Percentiles rank a stretch among this genome's conserved stretches.
These are phyloP conservation scores for Amanita molliuscula DNA, from an alignment of 768 basidiomycete species.

Conservation along the genomic window DNA sequence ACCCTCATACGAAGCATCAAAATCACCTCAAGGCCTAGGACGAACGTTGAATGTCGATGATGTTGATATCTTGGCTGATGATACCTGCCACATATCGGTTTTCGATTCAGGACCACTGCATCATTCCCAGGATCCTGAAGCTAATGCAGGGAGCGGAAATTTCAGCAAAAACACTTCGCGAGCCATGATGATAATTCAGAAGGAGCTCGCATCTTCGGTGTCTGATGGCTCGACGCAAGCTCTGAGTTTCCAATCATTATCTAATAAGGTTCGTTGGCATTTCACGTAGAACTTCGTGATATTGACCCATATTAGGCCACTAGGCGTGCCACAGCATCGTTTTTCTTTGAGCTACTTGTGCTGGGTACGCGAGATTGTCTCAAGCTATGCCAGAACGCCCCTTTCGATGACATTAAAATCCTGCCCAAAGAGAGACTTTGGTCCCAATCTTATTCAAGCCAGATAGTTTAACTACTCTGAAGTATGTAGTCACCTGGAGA, in stretches of 20 bases:
- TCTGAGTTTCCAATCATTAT: constrained; percentile 61
- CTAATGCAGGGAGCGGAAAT: constrained; percentile 47
- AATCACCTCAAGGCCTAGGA: neutral
- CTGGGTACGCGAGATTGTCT: constrained; percentile 90
- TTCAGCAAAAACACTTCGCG: constrained; percentile 88
- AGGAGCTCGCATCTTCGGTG: constrained; percentile 43
- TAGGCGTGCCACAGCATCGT: constrained; percentile 84
- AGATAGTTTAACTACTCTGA: neutral
- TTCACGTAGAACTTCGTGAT: neutral
- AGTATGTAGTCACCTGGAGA: too few relatives aligned
- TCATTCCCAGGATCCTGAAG: constrained; percentile 37
- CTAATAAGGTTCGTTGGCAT: constrained; percentile 64
- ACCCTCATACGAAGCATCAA: neutral
- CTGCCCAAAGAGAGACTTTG: constrained; percentile 77
- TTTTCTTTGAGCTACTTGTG: constrained; percentile 97
- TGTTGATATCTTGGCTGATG: neutral
- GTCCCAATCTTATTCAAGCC: constrained; percentile 20
- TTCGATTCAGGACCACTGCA: constrained; percentile 59
- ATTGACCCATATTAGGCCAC: constrained; percentile 47
- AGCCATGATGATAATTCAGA: constrained; percentile 66
- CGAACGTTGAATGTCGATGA: neutral
- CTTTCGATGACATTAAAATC: constrained; percentile 85
- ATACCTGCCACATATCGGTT: constrained; percentile 47
- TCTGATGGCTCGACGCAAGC: constrained; percentile 23
- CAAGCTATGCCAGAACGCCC: constrained; percentile 57